Conservation (phyloP, 257 asterid genomes). For the Gentiana dahurica region DNA sequence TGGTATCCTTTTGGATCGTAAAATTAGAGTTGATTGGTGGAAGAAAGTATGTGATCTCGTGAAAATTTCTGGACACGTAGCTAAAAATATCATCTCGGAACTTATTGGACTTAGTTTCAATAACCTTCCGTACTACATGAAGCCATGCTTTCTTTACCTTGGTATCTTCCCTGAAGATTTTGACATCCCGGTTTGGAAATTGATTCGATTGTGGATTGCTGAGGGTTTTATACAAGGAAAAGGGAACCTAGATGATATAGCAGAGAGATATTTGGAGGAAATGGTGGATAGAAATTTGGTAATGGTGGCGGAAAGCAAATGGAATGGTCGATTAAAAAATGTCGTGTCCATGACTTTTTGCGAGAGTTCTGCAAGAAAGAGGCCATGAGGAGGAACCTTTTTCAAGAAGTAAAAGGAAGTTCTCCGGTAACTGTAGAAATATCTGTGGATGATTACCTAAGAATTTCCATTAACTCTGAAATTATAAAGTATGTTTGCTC, state of each 20-base stretch:
- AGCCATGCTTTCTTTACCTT: constrained; percentile 12
- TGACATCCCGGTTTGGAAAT: constrained; percentile 2
- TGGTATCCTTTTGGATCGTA: constrained; percentile 18
- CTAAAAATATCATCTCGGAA: neutral
- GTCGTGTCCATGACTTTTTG: constrained; percentile 10
- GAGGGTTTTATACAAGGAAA: constrained; percentile 8
- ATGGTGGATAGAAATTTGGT: constrained; percentile 4
- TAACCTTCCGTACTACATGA: constrained; percentile 7
- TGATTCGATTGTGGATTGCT: constrained; percentile 6
- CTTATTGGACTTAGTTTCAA: constrained; percentile 7
- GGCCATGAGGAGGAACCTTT: neutral
- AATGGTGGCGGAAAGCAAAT: neutral
- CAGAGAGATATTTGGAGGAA: constrained; percentile 1
- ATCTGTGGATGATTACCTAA: neutral
- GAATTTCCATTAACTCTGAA: neutral
- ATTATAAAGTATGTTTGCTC: neutral
- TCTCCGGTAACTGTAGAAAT: neutral
- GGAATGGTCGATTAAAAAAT: constrained; percentile 8
- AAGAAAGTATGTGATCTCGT: constrained; percentile 2
- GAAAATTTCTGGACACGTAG: neutral
- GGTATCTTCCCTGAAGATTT: constrained; percentile 8
- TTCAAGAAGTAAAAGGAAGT: neutral
- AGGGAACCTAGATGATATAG: neutral
- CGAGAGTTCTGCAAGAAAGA: constrained; percentile 6
- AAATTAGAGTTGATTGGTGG: constrained; percentile 1